Base-by-base conservation (phyloP, 257 asterid species). In the Fraxinus americana region DNA sequence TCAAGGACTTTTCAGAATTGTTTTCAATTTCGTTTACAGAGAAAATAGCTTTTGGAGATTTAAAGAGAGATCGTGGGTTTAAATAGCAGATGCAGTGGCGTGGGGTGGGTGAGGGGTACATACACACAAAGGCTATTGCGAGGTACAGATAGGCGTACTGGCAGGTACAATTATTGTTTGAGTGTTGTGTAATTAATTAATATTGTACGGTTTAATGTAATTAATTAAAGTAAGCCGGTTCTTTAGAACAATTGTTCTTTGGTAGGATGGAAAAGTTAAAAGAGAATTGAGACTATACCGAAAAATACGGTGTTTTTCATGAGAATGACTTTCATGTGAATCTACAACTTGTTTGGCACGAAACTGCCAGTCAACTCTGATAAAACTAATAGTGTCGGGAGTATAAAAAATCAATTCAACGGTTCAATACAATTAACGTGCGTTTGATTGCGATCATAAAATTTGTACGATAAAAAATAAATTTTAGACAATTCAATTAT, bases 131-230 rank as follows among this genome's bases (percentile, higher is more conserved):
- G 80, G 59, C 73, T n/a, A 59, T 76, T 72, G 73, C 43, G 90
- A 88, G 91, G 96, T 91, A 92, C 96, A 88, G 88, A 77, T 34
- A 71, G 80, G 82, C 86, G 91, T 87, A 85, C 91, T 83, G 91
- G 85, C 87, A 81, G 87, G 91, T 87, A 87, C 91, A 83, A 83
- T 78, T 85, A 79, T 79, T 83, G 82, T 32, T 82, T 80, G 71
- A 21, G 14, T 48, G 57, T 48, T 48, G 61, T 50, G 61, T 50
- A 54, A 68, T 61, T 61, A 61, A 61, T 61, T 61, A 61, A 61
- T 61, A 61, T 7, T 63, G 69, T 63, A 63, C 36, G 69, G 69
- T 27, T 21, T 57, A 14, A 14, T 50, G 7, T 52, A 52, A 52
- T 52, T 52, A 19, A 52, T 52, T 52, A 52, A 52, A n/a, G 1